Evolutionary conservation across 805 yeast genomes (phyloP).

Genomic region (Nakazawaea sp.): DNA sequence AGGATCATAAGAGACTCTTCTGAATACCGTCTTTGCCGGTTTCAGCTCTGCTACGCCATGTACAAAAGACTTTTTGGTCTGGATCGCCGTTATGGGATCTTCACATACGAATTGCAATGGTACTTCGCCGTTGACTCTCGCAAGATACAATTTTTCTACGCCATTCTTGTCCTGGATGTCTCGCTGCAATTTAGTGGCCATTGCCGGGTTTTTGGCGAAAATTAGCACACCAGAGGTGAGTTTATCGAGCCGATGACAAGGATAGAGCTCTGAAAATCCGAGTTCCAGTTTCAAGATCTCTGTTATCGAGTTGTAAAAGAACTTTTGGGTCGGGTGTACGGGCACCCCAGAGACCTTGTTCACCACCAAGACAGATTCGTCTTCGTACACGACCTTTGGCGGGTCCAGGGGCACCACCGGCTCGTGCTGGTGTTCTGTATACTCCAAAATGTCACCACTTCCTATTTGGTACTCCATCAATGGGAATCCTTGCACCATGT

Average conservation of each 20-base stretch:
- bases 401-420: conserved; percentile 26
- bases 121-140: conserved; percentile 36
- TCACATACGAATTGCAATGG: conserved; percentile 25
- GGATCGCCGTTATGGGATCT: conserved; percentile 30
- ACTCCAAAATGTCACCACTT: conserved; percentile 18
- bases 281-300: conserved; percentile 32
- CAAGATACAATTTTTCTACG: conserved; percentile 36
- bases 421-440: conserved; percentile 38
- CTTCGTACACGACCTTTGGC: conserved; percentile 27
- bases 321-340: conserved; percentile 44
- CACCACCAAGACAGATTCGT: conserved; percentile 32
- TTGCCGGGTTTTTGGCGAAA: conserved; percentile 29
- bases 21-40: conserved; percentile 16
- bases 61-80: conserved; percentile 20
- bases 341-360: conserved; percentile 49
- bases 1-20: conserved; percentile 10
- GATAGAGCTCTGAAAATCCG: conserved; percentile 10
- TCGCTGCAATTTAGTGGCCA: conserved; percentile 26
- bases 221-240: conserved; percentile 45
- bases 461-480: conserved; percentile 13
- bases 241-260: conserved; percentile 45
- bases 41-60: conserved; percentile 16
- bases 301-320: conserved; percentile 33
- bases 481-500: conserved; percentile 8
- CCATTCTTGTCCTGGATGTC: conserved; percentile 21